Base-by-base conservation (phyloP, 306 rosid species). In the Psophocarpus tetragonolobus region DNA sequence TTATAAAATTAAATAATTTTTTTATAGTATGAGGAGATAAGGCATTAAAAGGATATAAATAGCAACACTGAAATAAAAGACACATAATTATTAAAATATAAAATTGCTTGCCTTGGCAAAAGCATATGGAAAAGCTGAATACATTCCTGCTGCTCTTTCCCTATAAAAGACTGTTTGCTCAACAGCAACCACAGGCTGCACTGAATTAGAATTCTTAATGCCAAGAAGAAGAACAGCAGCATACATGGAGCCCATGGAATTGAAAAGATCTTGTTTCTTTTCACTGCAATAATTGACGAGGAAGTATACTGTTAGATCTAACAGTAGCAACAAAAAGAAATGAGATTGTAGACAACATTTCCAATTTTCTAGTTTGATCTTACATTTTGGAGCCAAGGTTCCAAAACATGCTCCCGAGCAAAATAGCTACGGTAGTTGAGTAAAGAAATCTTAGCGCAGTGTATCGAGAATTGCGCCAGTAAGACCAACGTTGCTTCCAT, bases 241-340 rank as follows among this genome's bases (percentile, higher is more conserved):
- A 84, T 88, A 88, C 92, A 86, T 88, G 30, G 90, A 88, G 3
- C 92, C 92, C 84, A 88, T 84, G 18, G 88, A 87, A 80, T 88
- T 86, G 36, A 86, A 82, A 51, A 88, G 82, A 72, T 88, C 87
- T 69, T 77, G 87, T 30, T 82, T 67, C 27, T 69, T 82, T 14
- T 35, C 65, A 41, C 89, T 86, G 77, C 74, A 69, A 47, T 65
- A 47, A 32, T 70, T 35, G 15, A 74, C 64, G 35, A 27, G 60
- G 27, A 81, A 26, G 11, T n/a, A 38, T 44, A 15, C 14, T 36
- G 23, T 81, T 64, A 51, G 75, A 62, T 61, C 41, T 68, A 56
- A 67, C 8, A 44, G 7, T 61, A 54, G 39, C 15, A 11, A 53
- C 20, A 36, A 35, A 35, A 68, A 73, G 21, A 27, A 48, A 69